A percentile compares a stretch with the other conserved stretches of the same genome.
phyloP scores from a whole-genome alignment of 1,284 basidiomycete species.

The Xerocomus amazonicus region DNA sequence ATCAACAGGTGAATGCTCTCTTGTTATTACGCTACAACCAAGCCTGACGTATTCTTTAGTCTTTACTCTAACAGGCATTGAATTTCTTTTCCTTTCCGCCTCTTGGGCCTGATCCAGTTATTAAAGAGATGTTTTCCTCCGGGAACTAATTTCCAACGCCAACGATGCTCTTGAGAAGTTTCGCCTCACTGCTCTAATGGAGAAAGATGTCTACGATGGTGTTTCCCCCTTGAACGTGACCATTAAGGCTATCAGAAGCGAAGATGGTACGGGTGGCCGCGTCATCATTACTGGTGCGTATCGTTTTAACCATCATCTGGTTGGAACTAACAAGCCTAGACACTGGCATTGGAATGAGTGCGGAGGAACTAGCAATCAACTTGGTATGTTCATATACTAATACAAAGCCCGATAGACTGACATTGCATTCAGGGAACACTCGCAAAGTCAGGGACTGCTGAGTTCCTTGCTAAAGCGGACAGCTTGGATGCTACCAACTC shows the following conservation, averaged over 20 bases:
- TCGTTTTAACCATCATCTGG: background rate
- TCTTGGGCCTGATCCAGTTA: slow-evolving; percentile 7
- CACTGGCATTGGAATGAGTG: slow-evolving; percentile 91
- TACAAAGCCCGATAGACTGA: slow-evolving; percentile 10
- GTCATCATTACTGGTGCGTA: slow-evolving; percentile 74
- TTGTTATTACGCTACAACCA: background rate
- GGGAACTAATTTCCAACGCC: slow-evolving; percentile 90
- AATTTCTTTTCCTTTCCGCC: background rate
- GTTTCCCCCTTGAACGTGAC: slow-evolving; percentile 80
- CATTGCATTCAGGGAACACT: slow-evolving; percentile 67
- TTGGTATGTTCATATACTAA: slow-evolving; percentile 42
- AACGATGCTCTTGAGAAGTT: slow-evolving; percentile 96
- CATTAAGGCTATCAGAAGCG: slow-evolving; percentile 68
- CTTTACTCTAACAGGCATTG: slow-evolving; percentile 71
- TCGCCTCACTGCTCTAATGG: slow-evolving; percentile 78
- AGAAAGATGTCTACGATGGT: slow-evolving; percentile 69
- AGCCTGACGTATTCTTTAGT: slow-evolving; percentile 39
- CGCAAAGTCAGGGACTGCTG: slow-evolving; percentile 90
- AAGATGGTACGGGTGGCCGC: slow-evolving; percentile 65
- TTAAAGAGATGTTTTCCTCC: slow-evolving; percentile 84
- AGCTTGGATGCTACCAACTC: slow-evolving; percentile 49
- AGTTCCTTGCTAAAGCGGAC: slow-evolving; percentile 85
- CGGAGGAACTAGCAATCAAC: slow-evolving; percentile 77
- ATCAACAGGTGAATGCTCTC: slow-evolving; percentile 64
- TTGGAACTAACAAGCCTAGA: slow-evolving; percentile 45